Evolutionary conservation across 225 moss, liverwort and hornwort genomes (phyloP).

Genomic region (Pseudisothecium myosuroides): DNA sequence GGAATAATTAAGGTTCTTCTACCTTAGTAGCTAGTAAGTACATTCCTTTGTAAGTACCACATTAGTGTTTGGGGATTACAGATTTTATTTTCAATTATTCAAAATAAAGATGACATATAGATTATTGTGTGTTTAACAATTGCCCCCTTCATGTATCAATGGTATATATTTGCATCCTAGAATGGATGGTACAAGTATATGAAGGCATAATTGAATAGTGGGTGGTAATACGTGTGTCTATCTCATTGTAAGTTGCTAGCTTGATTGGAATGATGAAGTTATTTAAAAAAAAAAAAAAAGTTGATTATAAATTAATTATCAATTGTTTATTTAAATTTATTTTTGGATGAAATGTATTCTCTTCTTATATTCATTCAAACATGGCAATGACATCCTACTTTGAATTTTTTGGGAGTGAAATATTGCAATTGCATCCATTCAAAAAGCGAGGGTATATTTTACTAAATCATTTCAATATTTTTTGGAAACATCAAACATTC

Average conservation of each 20-base stretch:
- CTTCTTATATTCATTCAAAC: not conserved
- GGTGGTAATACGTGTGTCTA: not conserved
- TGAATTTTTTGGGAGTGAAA: not conserved
- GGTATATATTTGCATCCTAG: not conserved
- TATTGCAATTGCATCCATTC: not conserved
- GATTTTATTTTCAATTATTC: not conserved
- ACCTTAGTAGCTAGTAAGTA: no score
- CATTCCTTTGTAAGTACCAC: not conserved
- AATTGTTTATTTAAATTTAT: not conserved
- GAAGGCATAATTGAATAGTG: fast-evolving
- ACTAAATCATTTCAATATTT: not conserved
- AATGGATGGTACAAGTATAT: not conserved
- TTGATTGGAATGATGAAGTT: not conserved
- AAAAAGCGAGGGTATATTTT: fast-evolving
- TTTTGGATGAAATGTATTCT: no score
- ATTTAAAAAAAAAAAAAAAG: no score
- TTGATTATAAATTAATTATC: not conserved
- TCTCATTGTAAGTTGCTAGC: not conserved
- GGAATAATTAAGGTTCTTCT: fast-evolving
- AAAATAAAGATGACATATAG: not conserved
- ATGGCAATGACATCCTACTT: not conserved
- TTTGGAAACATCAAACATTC: not conserved
- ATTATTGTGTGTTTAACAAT: not conserved
- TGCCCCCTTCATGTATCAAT: not conserved
- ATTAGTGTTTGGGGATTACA: fast-evolving